Percentiles rank a stretch among this genome's conserved stretches.
These are phyloP conservation scores for Bathelium albidoporum DNA, from an alignment of 495 filamentous ascomycete genomes.

Conservation along the genomic window DNA sequence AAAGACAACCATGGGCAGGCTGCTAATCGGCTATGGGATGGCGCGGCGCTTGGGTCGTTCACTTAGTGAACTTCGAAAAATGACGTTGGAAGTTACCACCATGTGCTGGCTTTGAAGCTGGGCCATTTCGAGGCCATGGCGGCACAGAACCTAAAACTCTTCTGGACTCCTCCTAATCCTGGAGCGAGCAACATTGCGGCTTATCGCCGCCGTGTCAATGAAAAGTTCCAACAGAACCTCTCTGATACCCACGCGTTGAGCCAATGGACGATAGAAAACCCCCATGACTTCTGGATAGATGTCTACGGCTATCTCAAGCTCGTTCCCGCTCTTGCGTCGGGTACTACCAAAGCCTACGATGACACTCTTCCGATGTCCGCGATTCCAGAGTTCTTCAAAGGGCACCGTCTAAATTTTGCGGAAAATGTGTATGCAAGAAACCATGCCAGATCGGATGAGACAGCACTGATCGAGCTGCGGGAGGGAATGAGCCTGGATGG, in stretches of 20 bases:
- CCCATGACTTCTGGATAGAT: slow-evolving; percentile 57
- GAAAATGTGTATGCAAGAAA: slow-evolving; percentile 53
- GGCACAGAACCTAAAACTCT: background rate
- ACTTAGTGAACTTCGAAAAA: too few species aligned
- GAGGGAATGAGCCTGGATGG: slow-evolving; percentile 42
- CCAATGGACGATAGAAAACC: slow-evolving; percentile 47
- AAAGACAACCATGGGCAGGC: too few species aligned
- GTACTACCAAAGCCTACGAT: slow-evolving; percentile 43
- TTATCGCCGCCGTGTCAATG: slow-evolving; percentile 30
- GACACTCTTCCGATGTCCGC: slow-evolving; percentile 55
- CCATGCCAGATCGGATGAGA: slow-evolving; percentile 33
- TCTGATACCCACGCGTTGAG: slow-evolving; percentile 56
- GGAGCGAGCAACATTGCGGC: slow-evolving; percentile 24
- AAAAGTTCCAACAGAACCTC: slow-evolving; percentile 20
- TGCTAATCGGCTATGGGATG: too few species aligned
- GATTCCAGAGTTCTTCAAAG: slow-evolving; percentile 58
- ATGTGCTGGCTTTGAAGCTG: too few species aligned
- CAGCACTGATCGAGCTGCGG: slow-evolving; percentile 60
- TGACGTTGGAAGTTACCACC: too few species aligned
- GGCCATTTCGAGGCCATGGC: background rate
- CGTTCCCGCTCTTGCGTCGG: slow-evolving; percentile 43
- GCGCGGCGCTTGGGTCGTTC: too few species aligned
- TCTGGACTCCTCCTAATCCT: slow-evolving; percentile 30
- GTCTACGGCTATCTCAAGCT: slow-evolving; percentile 43
- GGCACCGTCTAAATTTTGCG: slow-evolving; percentile 51